Base-by-base conservation (phyloP, 345 rosid species). In the Corchorus capsularis region DNA sequence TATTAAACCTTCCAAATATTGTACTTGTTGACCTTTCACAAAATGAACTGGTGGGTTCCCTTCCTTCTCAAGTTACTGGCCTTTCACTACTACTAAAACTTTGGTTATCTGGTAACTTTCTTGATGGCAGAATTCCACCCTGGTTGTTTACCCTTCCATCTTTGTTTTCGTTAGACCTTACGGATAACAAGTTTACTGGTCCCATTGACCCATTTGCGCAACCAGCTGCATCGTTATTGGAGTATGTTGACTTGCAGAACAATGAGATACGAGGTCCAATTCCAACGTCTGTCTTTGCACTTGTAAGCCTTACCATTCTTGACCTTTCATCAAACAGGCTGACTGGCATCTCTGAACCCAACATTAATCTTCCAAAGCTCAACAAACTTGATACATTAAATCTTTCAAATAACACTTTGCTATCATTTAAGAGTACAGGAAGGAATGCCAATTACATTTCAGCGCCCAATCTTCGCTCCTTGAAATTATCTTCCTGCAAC, bases 181-280 rank as follows among this genome's bases (percentile, higher is more conserved):
- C 0, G 0, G 0, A 7, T 8, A 55, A 55, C 60, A 55, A n/a
- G 3, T 2, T 55, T 7, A n/a, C 12, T 19, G 60, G 60, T 55
- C 10, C 22, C 6, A 19, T 55, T 55, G 27, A 55, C 20, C 27
- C 7, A 55, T 55, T 39, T 39, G 2, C 0, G 43, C 43, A 39
- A 6, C 43, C 43, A 0, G 27, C 2, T 55, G 27, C 11, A 2
- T 9, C 60, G 2, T n/a, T 55, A n/a, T n/a, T 55, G 4, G 11
- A n/a, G 60, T 0, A 0, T 2, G 27, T 55, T 6, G 0, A 55
- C 2, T 19, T 55, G 3, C 0, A 0, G 27, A n/a, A 55, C 19
- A 55, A 55, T 55, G 32, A 55, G 27, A 2, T 55, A n/a, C 0
- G 6, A 1, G 60, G 32, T 2, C 27, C 27, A n/a, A 55, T n/a